Percentiles rank a stretch among this genome's conserved stretches.
phyloP scores from a whole-genome alignment of 2,329 filamentous ascomycete genomes.

The Ophiostoma novo-ulmi region DNA sequence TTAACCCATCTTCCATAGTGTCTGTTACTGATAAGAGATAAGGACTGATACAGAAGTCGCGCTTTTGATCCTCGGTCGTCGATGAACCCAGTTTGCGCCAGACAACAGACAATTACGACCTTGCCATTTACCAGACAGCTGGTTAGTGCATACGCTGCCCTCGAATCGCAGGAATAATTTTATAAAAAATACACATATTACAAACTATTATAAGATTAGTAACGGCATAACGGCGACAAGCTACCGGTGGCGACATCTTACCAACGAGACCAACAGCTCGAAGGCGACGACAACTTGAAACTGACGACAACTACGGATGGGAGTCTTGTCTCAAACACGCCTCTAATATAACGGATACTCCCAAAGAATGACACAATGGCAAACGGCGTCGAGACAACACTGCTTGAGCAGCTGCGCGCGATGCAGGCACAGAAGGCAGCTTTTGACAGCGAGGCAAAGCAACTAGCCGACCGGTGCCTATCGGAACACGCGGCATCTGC shows the following conservation, averaged over 20 bases:
- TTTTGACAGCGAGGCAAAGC: constrained; percentile 15
- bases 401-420: constrained; percentile 23
- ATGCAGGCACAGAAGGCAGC: constrained; percentile 23
- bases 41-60: constrained; percentile 8
- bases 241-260: neutral
- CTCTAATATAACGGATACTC: neutral
- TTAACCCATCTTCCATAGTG: neutral
- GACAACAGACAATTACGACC: neutral
- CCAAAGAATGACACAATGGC: constrained; percentile 19
- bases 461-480: constrained; percentile 18
- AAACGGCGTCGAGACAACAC: constrained; percentile 18
- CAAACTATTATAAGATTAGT: neutral
- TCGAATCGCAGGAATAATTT: neutral
- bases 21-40: constrained; percentile 12
- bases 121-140: neutral
- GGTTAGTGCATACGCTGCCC: neutral
- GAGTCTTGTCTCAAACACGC: neutral
- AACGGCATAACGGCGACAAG: neutral
- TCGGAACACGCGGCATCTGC: constrained; percentile 16
- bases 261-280: neutral
- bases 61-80: constrained; percentile 1
- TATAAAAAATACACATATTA: neutral
- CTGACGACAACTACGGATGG: neutral
- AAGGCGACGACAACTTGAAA: neutral
- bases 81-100: constrained; percentile 7